These are phyloP conservation scores for Colletotrichum tamarilloi DNA, from an alignment of 2,329 filamentous ascomycete species.

Conservation along the genomic window DNA sequence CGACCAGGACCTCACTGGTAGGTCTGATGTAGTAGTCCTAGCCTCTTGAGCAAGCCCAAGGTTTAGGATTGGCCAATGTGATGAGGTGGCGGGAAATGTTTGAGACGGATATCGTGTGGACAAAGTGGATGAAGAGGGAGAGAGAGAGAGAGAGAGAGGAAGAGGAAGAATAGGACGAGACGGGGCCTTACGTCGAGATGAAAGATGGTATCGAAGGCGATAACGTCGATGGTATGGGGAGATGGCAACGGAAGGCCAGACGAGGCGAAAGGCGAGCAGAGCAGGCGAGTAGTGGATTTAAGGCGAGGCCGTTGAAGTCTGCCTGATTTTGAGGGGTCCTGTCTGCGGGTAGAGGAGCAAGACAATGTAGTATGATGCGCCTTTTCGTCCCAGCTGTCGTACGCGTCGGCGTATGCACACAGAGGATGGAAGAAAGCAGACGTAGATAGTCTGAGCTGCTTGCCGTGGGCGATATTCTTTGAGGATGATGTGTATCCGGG, in stretches of 20 bases:
- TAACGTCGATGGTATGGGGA: not conserved
- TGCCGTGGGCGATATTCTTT: not conserved
- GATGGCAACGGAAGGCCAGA: slow-evolving; percentile 3
- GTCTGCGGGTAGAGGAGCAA: slow-evolving; percentile 5
- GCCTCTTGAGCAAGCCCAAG: slow-evolving; percentile 25
- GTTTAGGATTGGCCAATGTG: slow-evolving; percentile 34
- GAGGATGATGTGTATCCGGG: slow-evolving; percentile 5
- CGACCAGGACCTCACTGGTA: slow-evolving; percentile 35
- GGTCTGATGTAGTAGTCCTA: slow-evolving; percentile 28
- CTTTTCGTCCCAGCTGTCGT: slow-evolving; percentile 12
- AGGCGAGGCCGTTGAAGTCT: slow-evolving; percentile 33
- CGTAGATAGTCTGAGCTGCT: not conserved
- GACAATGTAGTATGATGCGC: not conserved
- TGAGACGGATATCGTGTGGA: slow-evolving; percentile 15
- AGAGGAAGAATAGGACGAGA: slow-evolving; percentile 4
- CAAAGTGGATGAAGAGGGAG: slow-evolving; percentile 3
- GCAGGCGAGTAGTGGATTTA: slow-evolving; percentile 31
- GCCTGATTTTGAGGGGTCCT: slow-evolving; percentile 25
- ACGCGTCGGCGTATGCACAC: slow-evolving; percentile 33
- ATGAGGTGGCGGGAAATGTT: slow-evolving; percentile 25
- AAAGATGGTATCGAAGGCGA: slow-evolving; percentile 1
- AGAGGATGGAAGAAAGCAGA: slow-evolving; percentile 25
- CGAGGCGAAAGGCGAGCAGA: slow-evolving; percentile 6
- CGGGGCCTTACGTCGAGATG: slow-evolving; percentile 21
- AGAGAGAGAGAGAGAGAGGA: not conserved